Conservation (phyloP, 805 yeast species). For the Barnettozyma sucrosica region DNA sequence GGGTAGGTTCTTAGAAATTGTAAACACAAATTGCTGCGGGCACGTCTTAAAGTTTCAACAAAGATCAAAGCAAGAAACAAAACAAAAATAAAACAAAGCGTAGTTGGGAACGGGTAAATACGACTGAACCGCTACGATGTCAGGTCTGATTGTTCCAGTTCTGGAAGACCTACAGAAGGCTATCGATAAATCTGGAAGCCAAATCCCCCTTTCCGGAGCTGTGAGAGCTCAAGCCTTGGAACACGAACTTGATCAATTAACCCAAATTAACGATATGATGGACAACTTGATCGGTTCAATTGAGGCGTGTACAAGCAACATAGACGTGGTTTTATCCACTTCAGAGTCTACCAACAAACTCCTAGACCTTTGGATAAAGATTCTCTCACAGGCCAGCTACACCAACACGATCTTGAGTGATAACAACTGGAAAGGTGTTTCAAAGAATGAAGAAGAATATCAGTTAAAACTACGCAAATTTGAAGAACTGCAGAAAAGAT, state of each 20-base stretch:
- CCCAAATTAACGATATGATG: constrained; percentile 15
- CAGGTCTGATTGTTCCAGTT: constrained; percentile 6
- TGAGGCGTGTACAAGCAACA: constrained; percentile 16
- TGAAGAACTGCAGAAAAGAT: constrained; percentile 25
- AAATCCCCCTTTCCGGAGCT: constrained; percentile 14
- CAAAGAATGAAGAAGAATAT: constrained; percentile 22
- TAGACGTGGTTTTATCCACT: constrained; percentile 24
- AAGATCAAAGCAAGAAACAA: neutral
- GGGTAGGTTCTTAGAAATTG: too few species aligned
- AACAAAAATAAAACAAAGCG: neutral
- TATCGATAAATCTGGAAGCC: constrained; percentile 12
- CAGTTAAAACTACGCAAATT: constrained; percentile 23
- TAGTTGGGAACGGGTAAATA: neutral
- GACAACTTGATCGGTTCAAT: constrained; percentile 20
- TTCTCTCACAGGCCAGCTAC: constrained; percentile 56
- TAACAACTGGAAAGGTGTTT: constrained; percentile 33
- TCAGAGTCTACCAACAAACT: constrained; percentile 44
- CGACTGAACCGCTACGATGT: constrained; percentile 1
- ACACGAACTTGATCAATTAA: constrained; percentile 20
- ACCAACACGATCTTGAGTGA: constrained; percentile 43
- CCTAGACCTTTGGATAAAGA: constrained; percentile 54
- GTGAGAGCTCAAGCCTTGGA: constrained; percentile 20
- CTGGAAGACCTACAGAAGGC: constrained; percentile 10
- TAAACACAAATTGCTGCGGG: too few species aligned
- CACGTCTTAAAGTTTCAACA: too few species aligned